phyloP scores from a whole-genome alignment of 2,329 filamentous ascomycete species.

The Hypoxylon sp. region DNA sequence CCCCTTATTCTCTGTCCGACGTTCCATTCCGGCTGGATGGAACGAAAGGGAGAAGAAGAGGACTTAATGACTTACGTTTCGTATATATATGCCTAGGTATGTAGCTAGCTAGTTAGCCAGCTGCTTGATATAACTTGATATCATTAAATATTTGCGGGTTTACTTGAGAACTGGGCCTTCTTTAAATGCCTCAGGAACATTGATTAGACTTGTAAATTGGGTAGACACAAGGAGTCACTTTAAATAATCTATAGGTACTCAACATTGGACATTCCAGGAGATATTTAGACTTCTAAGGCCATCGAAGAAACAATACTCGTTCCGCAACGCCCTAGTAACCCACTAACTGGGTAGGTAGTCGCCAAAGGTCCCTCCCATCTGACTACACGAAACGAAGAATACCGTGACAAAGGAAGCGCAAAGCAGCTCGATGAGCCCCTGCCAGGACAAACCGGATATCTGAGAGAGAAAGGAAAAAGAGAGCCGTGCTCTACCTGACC shows the following conservation, averaged over 20 bases:
- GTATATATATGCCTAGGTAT: constrained; percentile 12
- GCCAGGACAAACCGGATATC: constrained; percentile 25
- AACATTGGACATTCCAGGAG: constrained; percentile 9
- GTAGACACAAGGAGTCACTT: neutral
- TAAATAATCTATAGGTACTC: neutral
- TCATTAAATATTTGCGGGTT: neutral
- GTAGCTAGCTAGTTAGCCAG: constrained; percentile 1
- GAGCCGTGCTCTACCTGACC: constrained; percentile 1
- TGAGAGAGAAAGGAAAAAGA: constrained; percentile 9
- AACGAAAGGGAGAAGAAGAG: neutral
- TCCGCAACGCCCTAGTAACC: constrained; percentile 9
- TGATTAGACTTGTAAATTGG: neutral
- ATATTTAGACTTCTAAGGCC: neutral
- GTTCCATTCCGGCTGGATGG: neutral
- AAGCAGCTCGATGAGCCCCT: neutral
- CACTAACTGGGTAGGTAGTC: neutral
- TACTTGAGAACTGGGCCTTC: neutral
- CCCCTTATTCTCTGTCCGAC: neutral
- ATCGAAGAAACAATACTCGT: neutral
- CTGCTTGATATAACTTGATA: neutral
- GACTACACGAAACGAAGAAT: constrained; percentile 13
- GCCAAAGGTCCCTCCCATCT: constrained; percentile 1
- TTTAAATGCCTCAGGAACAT: neutral
- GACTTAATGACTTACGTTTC: constrained; percentile 27
- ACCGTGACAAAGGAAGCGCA: neutral